Conservation (phyloP, 768 basidiomycete genomes). For the Leccinellum luteum region DNA sequence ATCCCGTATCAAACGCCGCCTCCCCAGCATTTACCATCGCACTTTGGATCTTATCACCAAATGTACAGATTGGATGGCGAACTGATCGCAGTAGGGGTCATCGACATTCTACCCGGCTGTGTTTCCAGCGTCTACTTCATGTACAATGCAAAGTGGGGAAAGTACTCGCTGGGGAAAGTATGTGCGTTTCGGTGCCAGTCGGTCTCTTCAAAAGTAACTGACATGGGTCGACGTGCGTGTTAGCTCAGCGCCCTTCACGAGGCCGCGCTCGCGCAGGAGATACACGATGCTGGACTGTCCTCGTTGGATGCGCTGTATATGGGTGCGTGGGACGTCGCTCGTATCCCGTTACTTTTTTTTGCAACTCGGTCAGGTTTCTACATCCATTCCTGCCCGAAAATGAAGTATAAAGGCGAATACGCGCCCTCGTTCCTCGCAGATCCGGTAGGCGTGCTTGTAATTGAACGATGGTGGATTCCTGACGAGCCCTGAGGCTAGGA, state of each 20-base stretch:
- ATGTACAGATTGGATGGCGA: constrained; percentile 79
- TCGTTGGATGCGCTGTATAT: constrained; percentile 77
- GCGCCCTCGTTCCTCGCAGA: constrained; percentile 84
- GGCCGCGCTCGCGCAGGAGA: constrained; percentile 68
- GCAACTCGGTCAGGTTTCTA: constrained; percentile 67
- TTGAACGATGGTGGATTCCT: not conserved
- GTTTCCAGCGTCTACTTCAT: constrained; percentile 89
- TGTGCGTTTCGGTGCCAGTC: not conserved
- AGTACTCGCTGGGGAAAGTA: constrained; percentile 78
- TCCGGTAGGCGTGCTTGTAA: constrained; percentile 51
- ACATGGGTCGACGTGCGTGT: not conserved
- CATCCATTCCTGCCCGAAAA: constrained; percentile 89
- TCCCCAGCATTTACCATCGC: constrained; percentile 59
- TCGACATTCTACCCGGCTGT: constrained; percentile 87
- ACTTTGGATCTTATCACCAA: constrained; percentile 93
- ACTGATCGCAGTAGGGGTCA: constrained; percentile 80
- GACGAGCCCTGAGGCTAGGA: constrained; percentile 45
- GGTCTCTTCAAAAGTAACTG: not conserved
- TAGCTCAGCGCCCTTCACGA: constrained; percentile 88
- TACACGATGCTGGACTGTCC: constrained; percentile 63
- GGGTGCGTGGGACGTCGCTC: constrained; percentile 50
- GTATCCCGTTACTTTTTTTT: not conserved
- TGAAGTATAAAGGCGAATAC: constrained; percentile 96
- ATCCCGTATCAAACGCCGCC: constrained; percentile 55
- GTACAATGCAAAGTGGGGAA: constrained; percentile 71